Evolutionary conservation across 2,329 filamentous ascomycete species (phyloP), one percentile per base, ranked within the genome.

Genomic region (Apiospora aurea): DNA sequence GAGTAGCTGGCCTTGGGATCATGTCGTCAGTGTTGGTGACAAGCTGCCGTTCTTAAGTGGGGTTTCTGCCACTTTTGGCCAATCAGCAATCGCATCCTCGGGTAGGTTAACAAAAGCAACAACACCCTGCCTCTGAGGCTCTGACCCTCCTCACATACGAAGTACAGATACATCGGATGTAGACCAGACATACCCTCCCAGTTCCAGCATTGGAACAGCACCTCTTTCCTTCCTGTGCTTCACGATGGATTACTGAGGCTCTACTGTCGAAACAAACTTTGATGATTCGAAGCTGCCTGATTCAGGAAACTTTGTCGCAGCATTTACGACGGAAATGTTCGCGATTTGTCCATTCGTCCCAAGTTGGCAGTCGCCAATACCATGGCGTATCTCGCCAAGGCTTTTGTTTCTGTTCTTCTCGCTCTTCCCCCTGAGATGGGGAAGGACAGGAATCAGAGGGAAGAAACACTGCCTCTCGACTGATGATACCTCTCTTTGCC

Each of bases 1-100:
- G 51, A 7, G 21, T 61, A 29, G 53, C 53, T 38, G 29, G 21
- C 21, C 8, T n/a, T 49, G n/a, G 49, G 57, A 38, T 61, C 29
- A 38, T 61, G 53, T 61, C 53, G 53, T 38, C 53, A 61, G 53
- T 61, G 53, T 61, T 38, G 38, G 53, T 61, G 53, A 61, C 18
- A 41, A 64, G 57, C 57, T 64, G 21, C 34, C 57, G 29, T 41
- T 10, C 41, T 21, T 24, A 41, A 18, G 57, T n/a, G 57, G 57
- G 34, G 34, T 3, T 41, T 1, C 10, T 41, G 57, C 10, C 6
- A 5, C n/a, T n/a, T n/a, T 10, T 8, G 34, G n/a, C 57, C 57
- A 64, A 64, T 64, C 11, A 64, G 18, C 57, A 61, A 11, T 18
- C 26, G 38, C 29, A n/a, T n/a, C 8, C 34, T 13, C 18, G 14